Evolutionary conservation across 441 rosid genomes (phyloP).

Genomic region (Flueggea neowawraea): DNA sequence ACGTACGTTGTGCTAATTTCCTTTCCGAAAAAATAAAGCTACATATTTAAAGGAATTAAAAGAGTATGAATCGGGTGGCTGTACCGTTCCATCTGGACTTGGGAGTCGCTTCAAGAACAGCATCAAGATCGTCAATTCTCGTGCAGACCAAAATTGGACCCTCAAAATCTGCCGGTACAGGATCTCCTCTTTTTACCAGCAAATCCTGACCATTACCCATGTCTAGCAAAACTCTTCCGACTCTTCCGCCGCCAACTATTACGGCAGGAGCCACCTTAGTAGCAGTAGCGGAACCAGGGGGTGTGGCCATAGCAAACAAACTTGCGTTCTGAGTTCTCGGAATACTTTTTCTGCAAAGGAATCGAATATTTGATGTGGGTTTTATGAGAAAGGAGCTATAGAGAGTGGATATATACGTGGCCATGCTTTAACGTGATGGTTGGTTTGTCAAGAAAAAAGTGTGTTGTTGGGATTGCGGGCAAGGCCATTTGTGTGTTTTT

Average conservation of each 20-base stretch:
- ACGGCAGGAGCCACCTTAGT: slow-evolving; percentile 71
- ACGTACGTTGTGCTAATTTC: too few species aligned
- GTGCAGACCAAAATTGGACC: slow-evolving; percentile 95
- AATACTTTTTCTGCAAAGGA: slow-evolving; percentile 13
- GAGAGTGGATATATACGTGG: slow-evolving; percentile 7
- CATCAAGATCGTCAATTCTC: slow-evolving; percentile 90
- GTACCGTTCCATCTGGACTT: slow-evolving; percentile 83
- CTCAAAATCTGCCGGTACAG: slow-evolving; percentile 77
- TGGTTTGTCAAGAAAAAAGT: too few species aligned
- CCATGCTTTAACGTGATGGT: too few species aligned
- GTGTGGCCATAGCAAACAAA: slow-evolving; percentile 35
- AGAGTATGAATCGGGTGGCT: slow-evolving; percentile 6
- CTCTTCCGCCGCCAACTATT: slow-evolving; percentile 93
- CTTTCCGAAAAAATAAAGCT: too few species aligned
- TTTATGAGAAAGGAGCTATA: slow-evolving; percentile 11
- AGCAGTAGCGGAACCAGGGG: slow-evolving; percentile 22
- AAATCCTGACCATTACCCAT: slow-evolving; percentile 83
- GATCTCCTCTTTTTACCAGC: slow-evolving; percentile 83
- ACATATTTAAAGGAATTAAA: not conserved
- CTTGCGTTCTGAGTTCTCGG: slow-evolving; percentile 16
- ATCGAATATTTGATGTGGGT: slow-evolving; percentile 20
- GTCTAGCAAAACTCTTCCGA: slow-evolving; percentile 75
- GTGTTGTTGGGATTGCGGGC: too few species aligned
- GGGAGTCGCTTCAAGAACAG: slow-evolving; percentile 79
- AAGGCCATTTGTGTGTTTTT: too few species aligned